Conservation (phyloP, 208 protist species). For the Acanthamoeba polyphaga region DNA sequence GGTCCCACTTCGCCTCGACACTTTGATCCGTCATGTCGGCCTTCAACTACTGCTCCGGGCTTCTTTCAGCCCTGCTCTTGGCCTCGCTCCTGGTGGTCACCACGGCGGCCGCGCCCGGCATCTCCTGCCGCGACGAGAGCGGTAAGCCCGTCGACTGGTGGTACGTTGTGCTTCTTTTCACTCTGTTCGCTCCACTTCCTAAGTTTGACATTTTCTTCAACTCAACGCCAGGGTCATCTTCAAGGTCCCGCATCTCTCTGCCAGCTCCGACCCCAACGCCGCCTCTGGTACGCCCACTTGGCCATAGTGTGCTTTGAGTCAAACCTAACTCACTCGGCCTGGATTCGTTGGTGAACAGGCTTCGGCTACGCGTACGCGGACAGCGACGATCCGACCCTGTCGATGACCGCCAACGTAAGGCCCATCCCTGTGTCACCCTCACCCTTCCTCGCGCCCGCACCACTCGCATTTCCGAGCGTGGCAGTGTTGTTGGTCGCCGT, state of each 20-base stretch:
- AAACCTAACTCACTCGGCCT: too few species aligned
- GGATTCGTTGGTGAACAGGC: conserved; percentile 1
- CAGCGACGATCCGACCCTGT: not conserved
- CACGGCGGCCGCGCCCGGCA: not conserved
- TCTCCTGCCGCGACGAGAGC: conserved; percentile 74
- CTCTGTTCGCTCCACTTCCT: not conserved
- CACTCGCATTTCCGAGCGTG: not conserved
- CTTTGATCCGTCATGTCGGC: too few species aligned
- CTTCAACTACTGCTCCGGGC: too few species aligned
- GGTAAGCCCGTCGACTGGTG: conserved; percentile 83
- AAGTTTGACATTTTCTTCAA: not conserved
- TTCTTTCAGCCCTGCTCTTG: not conserved
- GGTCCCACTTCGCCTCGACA: too few species aligned
- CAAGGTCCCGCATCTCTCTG: not conserved
- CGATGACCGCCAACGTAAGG: conserved; percentile 9
- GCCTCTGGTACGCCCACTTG: not conserved
- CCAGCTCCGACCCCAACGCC: not conserved
- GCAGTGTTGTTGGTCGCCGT: too few species aligned
- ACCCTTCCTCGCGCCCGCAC: not conserved
- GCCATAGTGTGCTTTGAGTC: not conserved
- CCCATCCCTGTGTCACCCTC: not conserved
- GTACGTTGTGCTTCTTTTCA: not conserved
- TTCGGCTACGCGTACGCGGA: conserved; percentile 81
- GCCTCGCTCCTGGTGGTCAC: not conserved
- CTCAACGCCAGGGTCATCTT: conserved; percentile 23